These are phyloP conservation scores for Xylaria sp. DNA, from an alignment of 2,329 filamentous ascomycete species.

Conservation along the genomic window DNA sequence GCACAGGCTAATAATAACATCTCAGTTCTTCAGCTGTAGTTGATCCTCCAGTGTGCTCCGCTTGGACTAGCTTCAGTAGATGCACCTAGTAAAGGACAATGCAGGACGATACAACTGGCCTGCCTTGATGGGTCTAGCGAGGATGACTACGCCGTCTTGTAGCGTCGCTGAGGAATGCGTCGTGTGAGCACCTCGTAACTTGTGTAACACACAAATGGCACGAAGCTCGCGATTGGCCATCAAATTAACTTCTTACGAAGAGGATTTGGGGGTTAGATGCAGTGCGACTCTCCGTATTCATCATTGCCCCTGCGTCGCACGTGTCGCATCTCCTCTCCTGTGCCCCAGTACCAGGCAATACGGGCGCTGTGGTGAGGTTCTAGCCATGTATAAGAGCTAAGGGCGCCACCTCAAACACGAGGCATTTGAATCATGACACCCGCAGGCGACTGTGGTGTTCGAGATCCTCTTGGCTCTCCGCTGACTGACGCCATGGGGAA, in stretches of 20 bases:
- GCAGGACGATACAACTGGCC: conserved; percentile 5
- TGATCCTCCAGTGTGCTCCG: background rate
- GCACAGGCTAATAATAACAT: conserved; percentile 1
- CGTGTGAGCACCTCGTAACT: background rate
- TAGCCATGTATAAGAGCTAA: conserved; percentile 18
- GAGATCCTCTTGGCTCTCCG: background rate
- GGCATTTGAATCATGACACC: background rate
- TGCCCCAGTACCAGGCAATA: conserved; percentile 3
- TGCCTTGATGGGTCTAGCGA: conserved; percentile 30
- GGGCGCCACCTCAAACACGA: conserved; percentile 11
- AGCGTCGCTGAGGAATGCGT: background rate
- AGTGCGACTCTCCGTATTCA: conserved; percentile 1
- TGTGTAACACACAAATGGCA: background rate
- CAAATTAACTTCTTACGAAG: background rate
- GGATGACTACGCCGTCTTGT: background rate
- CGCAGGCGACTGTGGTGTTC: background rate
- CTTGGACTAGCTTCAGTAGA: background rate
- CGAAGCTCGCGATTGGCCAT: background rate
- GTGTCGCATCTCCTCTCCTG: conserved; percentile 7
- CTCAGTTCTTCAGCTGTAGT: conserved; percentile 7
- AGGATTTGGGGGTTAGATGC: conserved; percentile 14
- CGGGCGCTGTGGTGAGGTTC: background rate
- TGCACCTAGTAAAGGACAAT: conserved; percentile 6
- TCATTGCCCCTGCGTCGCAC: conserved; percentile 22
- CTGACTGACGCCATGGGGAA: conserved; percentile 2